Evolutionary conservation across 2,329 filamentous ascomycete genomes (phyloP), one percentile per base, ranked within the genome.

Genomic region (Verticillium tricorpus): DNA sequence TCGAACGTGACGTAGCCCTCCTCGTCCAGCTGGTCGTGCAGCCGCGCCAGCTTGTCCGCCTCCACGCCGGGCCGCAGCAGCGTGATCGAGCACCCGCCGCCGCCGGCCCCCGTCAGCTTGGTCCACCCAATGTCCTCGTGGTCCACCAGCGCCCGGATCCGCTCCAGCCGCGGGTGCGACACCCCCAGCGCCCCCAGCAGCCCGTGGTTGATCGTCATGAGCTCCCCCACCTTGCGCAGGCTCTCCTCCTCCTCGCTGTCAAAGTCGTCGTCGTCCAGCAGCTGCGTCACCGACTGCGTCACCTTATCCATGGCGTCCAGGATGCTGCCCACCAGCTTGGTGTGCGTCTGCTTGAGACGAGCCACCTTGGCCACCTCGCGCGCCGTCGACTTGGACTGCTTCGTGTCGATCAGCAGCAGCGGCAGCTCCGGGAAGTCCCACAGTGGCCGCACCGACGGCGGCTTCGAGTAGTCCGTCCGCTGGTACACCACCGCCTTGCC

Each of bases 401-500:
- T 88, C 1, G 95, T 98, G 76, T 99, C 92, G 59, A 98, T 90
- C 0, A 99, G 81, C 6, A 99, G 83, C 0, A 99, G 82, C 2
- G 93, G 95, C 8, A 99, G 82, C 76, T 97, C 92, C 1, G 96
- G 95, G 72, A 99, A 98, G 68, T 91, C 87, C 78, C 89, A 91
- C 1, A 99, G 76, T 1, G 93, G 85, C 12, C 83, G 85, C 5
- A 98, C 93, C 0, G 79, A 78, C 0, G 94, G 92, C 2, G 93
- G 91, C 71, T 89, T 89, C 62, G 81, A 81, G 74, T 93, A 92
- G 72, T 96, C 90, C 58, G 81, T 84, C 59, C 93, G 85, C 70
- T 94, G 89, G 78, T 96, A 99, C 2, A 98, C 81, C 1, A 99
- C 93, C 0, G 93, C 95, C 77, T 97, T 97, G 62, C 95, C 95